Conservation (phyloP, 2,329 filamentous ascomycete species). For the Aspergillus melleus region DNA sequence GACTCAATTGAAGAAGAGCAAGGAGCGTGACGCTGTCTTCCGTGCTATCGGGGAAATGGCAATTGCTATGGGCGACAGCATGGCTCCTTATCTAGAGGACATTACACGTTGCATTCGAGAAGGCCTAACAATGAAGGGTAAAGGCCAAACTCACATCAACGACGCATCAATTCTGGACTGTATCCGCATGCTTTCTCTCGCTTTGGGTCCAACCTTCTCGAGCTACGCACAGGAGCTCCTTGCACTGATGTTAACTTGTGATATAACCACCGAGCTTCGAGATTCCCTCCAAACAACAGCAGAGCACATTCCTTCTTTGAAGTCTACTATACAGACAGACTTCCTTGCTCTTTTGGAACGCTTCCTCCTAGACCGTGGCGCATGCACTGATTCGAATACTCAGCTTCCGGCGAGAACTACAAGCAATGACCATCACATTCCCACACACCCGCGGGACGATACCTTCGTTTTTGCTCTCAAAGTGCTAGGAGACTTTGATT, state of each 20-base stretch:
- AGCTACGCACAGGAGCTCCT: neutral
- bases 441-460: neutral
- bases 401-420: neutral
- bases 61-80: neutral
- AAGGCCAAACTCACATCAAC: neutral
- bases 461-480: conserved; percentile 36
- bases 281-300: neutral
- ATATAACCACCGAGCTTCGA: neutral
- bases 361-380: neutral
- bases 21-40: neutral
- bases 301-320: neutral
- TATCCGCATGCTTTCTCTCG: conserved; percentile 74
- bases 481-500: conserved; percentile 95
- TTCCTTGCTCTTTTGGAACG: neutral
- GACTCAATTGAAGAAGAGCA: neutral
- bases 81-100: neutral
- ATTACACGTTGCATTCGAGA: neutral
- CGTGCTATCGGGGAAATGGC: neutral
- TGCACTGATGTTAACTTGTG: neutral
- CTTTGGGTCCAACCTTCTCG: conserved; percentile 56
- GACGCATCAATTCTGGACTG: neutral
- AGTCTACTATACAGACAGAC: neutral
- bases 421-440: neutral
- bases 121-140: neutral
- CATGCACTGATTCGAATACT: neutral